A percentile compares a stretch with the other conserved stretches of the same genome.
Conservation (phyloP, 208 protist species). For the Kentomonas sorsogonicus region DNA sequence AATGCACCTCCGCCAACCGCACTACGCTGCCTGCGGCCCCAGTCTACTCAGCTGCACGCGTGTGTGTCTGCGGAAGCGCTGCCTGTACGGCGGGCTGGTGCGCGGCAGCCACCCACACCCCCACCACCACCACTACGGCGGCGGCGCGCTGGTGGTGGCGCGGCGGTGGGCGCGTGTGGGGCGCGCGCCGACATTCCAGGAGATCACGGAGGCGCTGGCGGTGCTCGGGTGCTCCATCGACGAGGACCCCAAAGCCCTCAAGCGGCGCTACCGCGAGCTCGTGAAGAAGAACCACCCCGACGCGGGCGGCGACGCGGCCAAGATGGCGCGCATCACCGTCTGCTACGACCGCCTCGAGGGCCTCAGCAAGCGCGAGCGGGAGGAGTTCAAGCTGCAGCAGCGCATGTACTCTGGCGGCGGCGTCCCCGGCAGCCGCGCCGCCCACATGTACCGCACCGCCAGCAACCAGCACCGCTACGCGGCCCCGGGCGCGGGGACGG, state of each 20-base stretch:
- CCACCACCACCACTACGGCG: too few species aligned
- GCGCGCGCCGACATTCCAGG: constrained; percentile 27
- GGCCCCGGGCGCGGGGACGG: constrained; percentile 15
- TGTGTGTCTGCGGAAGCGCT: too few species aligned
- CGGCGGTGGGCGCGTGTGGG: constrained; percentile 13
- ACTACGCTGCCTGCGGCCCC: too few species aligned
- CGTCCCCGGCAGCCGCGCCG: neutral
- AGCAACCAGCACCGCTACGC: constrained; percentile 15
- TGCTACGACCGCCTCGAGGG: constrained; percentile 54
- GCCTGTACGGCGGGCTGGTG: too few species aligned
- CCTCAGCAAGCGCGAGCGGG: constrained; percentile 50
- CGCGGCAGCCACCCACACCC: too few species aligned
- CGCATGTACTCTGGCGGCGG: constrained; percentile 26
- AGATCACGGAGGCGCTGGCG: constrained; percentile 27
- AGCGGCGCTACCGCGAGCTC: constrained; percentile 48
- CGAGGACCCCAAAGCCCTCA: constrained; percentile 23
- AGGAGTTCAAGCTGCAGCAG: constrained; percentile 49
- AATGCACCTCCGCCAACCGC: too few species aligned
- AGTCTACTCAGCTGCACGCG: too few species aligned
- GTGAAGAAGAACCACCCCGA: constrained; percentile 74
- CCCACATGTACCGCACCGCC: constrained; percentile 4
- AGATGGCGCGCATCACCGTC: constrained; percentile 77
- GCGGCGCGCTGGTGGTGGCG: constrained; percentile 5
- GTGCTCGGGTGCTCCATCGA: constrained; percentile 27
- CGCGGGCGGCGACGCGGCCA: constrained; percentile 57